phyloP scores from a whole-genome alignment of 208 protist species.

The Wallacemonas sp. region DNA sequence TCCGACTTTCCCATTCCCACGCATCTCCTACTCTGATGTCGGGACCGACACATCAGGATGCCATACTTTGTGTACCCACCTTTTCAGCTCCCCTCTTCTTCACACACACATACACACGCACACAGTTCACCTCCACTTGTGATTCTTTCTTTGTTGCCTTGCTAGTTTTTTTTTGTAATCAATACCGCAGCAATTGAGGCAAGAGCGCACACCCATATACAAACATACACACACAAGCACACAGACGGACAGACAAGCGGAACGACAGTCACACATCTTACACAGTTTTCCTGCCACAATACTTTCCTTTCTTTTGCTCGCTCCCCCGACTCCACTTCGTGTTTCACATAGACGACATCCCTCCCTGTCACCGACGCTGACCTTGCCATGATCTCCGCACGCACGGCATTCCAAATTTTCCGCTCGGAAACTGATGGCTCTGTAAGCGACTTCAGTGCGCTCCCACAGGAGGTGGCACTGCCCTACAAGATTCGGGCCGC shows the following conservation, averaged over 20 bases:
- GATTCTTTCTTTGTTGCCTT: too few relatives aligned
- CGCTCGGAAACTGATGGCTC: slow-evolving; percentile 28
- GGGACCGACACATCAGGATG: too few relatives aligned
- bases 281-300: too few relatives aligned
- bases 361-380: too few relatives aligned
- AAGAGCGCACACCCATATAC: not conserved
- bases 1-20: too few relatives aligned
- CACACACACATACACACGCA: too few relatives aligned
- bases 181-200: not conserved
- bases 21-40: too few relatives aligned
- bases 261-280: too few relatives aligned
- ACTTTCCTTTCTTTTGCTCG: not conserved
- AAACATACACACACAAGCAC: not conserved
- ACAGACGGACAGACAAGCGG: slow-evolving; percentile 12
- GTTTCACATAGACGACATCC: not conserved
- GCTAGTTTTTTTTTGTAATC: too few relatives aligned
- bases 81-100: too few relatives aligned
- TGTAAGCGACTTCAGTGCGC: slow-evolving; percentile 55
- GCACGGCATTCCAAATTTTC: slow-evolving; percentile 84
- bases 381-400: slow-evolving; percentile 71
- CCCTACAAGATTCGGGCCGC: slow-evolving; percentile 73
- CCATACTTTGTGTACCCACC: too few relatives aligned
- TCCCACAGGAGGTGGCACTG: slow-evolving; percentile 56
- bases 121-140: not conserved
- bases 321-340: too few relatives aligned